A percentile compares a stretch with the other conserved stretches of the same genome.
Conservation (phyloP, 164 flowering plant species). For the Echeveria elegans region DNA sequence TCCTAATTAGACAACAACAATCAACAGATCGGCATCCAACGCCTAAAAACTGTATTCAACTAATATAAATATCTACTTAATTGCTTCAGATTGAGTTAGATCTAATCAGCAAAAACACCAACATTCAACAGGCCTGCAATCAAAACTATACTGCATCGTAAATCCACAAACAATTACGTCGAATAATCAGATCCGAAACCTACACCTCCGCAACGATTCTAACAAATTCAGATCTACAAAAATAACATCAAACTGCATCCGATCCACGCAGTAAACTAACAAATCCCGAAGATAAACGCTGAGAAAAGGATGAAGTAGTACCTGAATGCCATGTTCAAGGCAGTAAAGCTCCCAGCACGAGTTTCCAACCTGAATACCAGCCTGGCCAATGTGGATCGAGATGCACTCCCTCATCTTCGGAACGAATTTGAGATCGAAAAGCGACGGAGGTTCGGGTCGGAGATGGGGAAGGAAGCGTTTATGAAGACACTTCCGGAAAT, state of each 20-base stretch:
- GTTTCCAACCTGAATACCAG: constrained; percentile 5
- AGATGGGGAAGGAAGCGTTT: constrained; percentile 4
- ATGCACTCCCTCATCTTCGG: constrained; percentile 4
- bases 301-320: no score
- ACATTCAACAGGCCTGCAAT: background rate
- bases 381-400: constrained; percentile 5
- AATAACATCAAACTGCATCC: no score
- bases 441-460: background rate
- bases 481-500: constrained; percentile 4
- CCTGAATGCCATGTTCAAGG: constrained; percentile 2
- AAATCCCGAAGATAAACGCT: no score
- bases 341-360: constrained; percentile 6
- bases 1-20: no score
- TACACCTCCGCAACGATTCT: no score
- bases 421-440: background rate
- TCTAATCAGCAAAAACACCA: background rate
- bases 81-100: background rate
- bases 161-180: no score
- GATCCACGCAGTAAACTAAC: no score
- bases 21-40: no score
- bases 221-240: no score
- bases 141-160: background rate
- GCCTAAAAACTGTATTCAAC: no score
- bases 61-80: no score
- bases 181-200: no score